These are phyloP conservation scores for Acanthochlamys bracteata DNA, from an alignment of 106 monocot species.

Conservation along the genomic window DNA sequence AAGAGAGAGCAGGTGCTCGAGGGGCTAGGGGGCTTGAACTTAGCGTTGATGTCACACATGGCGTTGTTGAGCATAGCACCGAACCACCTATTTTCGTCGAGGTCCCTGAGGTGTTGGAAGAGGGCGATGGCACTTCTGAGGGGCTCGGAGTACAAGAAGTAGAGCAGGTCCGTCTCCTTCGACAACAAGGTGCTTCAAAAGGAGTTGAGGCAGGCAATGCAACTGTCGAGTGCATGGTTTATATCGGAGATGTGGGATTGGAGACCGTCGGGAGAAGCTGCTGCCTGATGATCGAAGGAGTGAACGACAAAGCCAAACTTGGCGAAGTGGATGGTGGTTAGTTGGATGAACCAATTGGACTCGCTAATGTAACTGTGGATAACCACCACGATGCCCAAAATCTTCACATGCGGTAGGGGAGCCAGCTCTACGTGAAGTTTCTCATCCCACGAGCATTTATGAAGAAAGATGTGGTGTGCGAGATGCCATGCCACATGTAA, in stretches of 20 bases:
- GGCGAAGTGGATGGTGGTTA: constrained; percentile 68
- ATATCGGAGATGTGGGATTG: constrained; percentile 71
- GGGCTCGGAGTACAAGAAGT: constrained; percentile 81
- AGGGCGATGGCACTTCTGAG: constrained; percentile 90
- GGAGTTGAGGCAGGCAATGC: constrained; percentile 57
- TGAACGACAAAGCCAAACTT: constrained; percentile 66
- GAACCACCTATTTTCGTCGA: constrained; percentile 20
- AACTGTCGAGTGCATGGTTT: constrained; percentile 61
- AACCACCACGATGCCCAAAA: constrained; percentile 41
- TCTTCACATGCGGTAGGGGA: constrained; percentile 20
- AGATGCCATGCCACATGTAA: constrained; percentile 58
- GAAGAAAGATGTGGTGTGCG: constrained; percentile 69
- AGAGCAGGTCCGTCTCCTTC: constrained; percentile 23
- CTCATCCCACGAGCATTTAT: constrained; percentile 52
- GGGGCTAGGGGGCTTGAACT: constrained; percentile 91
- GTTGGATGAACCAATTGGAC: constrained; percentile 74
- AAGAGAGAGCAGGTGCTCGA: constrained; percentile 71
- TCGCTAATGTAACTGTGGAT: constrained; percentile 74
- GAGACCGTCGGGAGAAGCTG: constrained; percentile 88
- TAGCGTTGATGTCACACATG: constrained; percentile 87
- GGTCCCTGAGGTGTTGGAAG: constrained; percentile 43
- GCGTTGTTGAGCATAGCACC: constrained; percentile 81
- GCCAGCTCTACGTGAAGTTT: constrained; percentile 84
- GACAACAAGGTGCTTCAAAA: constrained; percentile 37
- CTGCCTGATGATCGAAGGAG: constrained; percentile 85